Percentiles rank a stretch among this genome's conserved stretches.
Evolutionary conservation across 768 basidiomycete genomes (phyloP).

Genomic region (Boletus pseudo-olivaceus): DNA sequence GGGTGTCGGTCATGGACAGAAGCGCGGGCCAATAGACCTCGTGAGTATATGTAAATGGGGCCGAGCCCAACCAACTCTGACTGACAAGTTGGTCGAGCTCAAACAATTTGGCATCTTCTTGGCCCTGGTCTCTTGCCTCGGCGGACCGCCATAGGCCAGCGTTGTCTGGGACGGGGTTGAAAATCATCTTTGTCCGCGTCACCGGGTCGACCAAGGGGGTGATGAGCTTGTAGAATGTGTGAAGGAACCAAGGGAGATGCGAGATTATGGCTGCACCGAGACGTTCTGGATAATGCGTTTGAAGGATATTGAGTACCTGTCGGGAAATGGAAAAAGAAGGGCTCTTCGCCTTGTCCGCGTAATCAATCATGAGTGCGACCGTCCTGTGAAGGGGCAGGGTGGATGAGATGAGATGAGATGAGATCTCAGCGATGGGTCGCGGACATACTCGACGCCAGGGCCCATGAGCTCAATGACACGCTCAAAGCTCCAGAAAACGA

Average conservation of each 20-base stretch:
- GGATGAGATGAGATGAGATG: background rate
- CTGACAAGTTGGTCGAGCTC: conserved; percentile 64
- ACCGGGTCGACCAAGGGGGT: conserved; percentile 81
- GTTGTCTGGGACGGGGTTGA: conserved; percentile 51
- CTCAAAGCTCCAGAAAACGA: conserved; percentile 75
- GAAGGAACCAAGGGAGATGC: conserved; percentile 76
- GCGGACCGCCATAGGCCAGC: conserved; percentile 28
- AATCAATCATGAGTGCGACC: conserved; percentile 72
- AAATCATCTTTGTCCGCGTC: conserved; percentile 70
- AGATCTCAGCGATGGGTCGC: background rate
- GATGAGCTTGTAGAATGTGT: conserved; percentile 74
- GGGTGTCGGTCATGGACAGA: conserved; percentile 49
- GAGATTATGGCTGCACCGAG: conserved; percentile 71
- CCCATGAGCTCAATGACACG: conserved; percentile 73
- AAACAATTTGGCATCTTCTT: conserved; percentile 43
- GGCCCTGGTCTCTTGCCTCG: conserved; percentile 20
- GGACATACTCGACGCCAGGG: conserved; percentile 73
- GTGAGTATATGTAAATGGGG: conserved; percentile 71
- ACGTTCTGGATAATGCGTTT: conserved; percentile 84
- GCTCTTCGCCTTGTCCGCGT: conserved; percentile 66
- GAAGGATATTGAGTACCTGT: conserved; percentile 58
- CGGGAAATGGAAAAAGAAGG: conserved; percentile 40
- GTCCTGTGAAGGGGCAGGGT: conserved; percentile 42
- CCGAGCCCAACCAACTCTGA: conserved; percentile 65
- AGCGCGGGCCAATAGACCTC: conserved; percentile 72